A percentile compares a stretch with the other conserved stretches of the same genome.
Evolutionary conservation across 2,329 filamentous ascomycete species (phyloP).

Genomic region (Fusarium floridanum): DNA sequence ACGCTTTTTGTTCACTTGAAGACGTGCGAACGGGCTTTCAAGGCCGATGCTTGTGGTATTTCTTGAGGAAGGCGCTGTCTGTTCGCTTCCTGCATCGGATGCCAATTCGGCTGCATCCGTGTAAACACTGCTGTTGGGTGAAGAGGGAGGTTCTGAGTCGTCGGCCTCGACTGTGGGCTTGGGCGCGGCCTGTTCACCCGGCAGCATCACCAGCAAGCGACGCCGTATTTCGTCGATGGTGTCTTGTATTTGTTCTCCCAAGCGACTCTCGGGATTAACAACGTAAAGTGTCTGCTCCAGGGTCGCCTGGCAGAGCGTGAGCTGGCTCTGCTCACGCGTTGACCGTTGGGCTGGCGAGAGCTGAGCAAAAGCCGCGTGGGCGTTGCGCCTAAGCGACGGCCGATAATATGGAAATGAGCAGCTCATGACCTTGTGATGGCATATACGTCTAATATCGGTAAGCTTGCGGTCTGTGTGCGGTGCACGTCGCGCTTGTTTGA

Average conservation of each 20-base stretch:
- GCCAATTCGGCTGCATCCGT: background rate
- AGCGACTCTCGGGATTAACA: background rate
- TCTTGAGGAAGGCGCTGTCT: background rate
- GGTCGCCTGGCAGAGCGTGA: constrained; percentile 7
- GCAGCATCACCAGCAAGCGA: background rate
- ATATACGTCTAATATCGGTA: background rate
- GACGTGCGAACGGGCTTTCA: background rate
- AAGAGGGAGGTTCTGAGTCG: background rate
- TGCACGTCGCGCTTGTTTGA: background rate
- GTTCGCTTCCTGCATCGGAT: background rate
- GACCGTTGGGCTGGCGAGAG: constrained; percentile 2
- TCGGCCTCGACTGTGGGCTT: background rate
- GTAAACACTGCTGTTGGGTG: background rate
- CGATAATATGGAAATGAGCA: constrained; percentile 5
- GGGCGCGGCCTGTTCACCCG: background rate
- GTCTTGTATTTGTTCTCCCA: constrained; percentile 2
- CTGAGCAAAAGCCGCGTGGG: constrained; percentile 7
- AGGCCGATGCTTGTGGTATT: background rate
- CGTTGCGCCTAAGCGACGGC: background rate
- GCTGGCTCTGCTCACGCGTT: constrained; percentile 2
- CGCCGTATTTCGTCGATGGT: constrained; percentile 5
- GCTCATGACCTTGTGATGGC: background rate
- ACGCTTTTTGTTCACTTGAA: background rate
- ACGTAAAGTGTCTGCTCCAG: constrained; percentile 16
- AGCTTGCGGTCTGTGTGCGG: background rate